A percentile compares a stretch with the other conserved stretches of the same genome.
These are phyloP conservation scores for Quercus rubra DNA, from an alignment of 306 rosid genomes.

Conservation along the genomic window DNA sequence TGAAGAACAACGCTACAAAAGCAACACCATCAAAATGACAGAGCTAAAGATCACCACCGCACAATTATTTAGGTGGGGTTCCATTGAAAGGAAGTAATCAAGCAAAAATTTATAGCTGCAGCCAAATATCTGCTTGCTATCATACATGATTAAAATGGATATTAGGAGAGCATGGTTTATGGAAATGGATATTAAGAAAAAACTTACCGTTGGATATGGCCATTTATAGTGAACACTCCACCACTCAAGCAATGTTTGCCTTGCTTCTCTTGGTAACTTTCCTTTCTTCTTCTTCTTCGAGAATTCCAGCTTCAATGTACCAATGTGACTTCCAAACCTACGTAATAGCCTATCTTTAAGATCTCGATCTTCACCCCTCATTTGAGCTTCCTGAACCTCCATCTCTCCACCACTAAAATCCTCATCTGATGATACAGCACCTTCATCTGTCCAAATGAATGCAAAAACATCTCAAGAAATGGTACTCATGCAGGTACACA, in stretches of 20 bases:
- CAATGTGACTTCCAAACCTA: conserved; percentile 78
- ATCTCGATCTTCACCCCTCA: conserved; percentile 59
- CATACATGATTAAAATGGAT: background rate
- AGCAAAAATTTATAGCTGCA: background rate
- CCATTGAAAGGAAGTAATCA: background rate
- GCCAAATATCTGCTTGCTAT: no score
- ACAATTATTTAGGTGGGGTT: no score
- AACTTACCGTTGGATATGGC: conserved; percentile 96
- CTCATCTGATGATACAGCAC: conserved; percentile 71
- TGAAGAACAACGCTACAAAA: no score
- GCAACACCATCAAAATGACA: no score
- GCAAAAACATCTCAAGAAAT: background rate
- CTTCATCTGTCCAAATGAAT: conserved; percentile 49
- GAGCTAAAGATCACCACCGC: no score
- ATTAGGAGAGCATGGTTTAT: background rate
- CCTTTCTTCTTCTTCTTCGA: conserved; percentile 93
- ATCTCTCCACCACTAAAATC: conserved; percentile 68
- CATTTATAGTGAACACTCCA: conserved; percentile 86
- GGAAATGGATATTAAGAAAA: background rate
- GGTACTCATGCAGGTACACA: no score
- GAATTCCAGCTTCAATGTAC: conserved; percentile 73
- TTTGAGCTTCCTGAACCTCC: conserved; percentile 55
- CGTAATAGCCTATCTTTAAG: conserved; percentile 81
- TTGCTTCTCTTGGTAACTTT: conserved; percentile 92
- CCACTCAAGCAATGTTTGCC: conserved; percentile 79